Evolutionary conservation across 2,329 filamentous ascomycete genomes (phyloP).

Genomic region (Colletotrichum euphorbiae): DNA sequence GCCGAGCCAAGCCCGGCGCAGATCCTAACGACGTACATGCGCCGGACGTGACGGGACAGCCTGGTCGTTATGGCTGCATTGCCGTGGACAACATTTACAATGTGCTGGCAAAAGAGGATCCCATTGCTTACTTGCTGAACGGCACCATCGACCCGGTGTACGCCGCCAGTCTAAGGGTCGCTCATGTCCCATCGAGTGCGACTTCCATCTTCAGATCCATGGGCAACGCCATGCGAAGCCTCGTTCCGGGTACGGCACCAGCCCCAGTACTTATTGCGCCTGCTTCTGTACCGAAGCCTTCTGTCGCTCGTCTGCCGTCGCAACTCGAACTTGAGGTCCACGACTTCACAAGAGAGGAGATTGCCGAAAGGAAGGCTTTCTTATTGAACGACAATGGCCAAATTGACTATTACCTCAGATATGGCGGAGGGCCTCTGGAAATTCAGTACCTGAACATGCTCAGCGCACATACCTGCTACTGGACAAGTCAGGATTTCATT

Average conservation of each 20-base stretch:
- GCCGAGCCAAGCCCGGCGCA: slow-evolving; percentile 79
- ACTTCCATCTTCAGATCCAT: slow-evolving; percentile 74
- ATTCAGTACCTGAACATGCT: slow-evolving; percentile 98
- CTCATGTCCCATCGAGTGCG: slow-evolving; percentile 80
- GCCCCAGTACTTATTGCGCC: slow-evolving; percentile 14
- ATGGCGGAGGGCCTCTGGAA: slow-evolving; percentile 87
- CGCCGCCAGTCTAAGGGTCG: slow-evolving; percentile 79
- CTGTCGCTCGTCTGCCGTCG: slow-evolving; percentile 64
- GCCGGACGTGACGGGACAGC: slow-evolving; percentile 76
- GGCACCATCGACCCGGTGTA: slow-evolving; percentile 88
- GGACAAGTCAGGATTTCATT: slow-evolving; percentile 89
- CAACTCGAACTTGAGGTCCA: slow-evolving; percentile 94
- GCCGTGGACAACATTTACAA: slow-evolving; percentile 98
- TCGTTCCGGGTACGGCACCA: slow-evolving; percentile 65
- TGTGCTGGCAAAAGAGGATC: slow-evolving; percentile 76
- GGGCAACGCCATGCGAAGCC: slow-evolving; percentile 70
- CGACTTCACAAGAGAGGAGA: slow-evolving; percentile 91
- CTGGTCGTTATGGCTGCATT: slow-evolving; percentile 86
- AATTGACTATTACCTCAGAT: slow-evolving; percentile 88
- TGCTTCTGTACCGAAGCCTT: slow-evolving; percentile 49
- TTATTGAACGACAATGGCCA: slow-evolving; percentile 97
- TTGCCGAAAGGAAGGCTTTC: slow-evolving; percentile 88
- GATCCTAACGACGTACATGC: slow-evolving; percentile 70
- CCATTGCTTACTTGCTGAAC: slow-evolving; percentile 93
- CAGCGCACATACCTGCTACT: slow-evolving; percentile 94